Base-by-base conservation (phyloP, 768 basidiomycete species). In the Xerocomus brunneocitrinus region DNA sequence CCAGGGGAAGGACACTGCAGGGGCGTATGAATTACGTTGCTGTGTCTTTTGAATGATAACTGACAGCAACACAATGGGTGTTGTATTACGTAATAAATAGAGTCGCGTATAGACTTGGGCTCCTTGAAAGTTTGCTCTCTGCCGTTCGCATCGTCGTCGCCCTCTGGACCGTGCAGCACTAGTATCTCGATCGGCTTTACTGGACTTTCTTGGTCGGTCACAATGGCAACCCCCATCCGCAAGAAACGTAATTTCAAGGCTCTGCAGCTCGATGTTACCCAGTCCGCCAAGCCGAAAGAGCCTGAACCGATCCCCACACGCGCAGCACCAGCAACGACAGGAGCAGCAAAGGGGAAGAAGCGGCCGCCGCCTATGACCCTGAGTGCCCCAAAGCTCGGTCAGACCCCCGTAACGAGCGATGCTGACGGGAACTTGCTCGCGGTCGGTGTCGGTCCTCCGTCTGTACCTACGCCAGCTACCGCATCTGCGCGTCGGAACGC, bases 161-260 rank as follows among this genome's bases (percentile, higher is more conserved):
- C 55, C 44, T 43, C 36, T 60, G 51, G 50, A 32, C 25, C 38
- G 35, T 46, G 52, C 16, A 27, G 5, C 27, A 49, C 47, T 12
- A 36, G 8, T 19, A 27, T 50, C 47, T 44, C 45, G 46, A 35
- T 38, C 22, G 42, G 25, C 59, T 36, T 41, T 55, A 34, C 47
- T 55, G 53, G 24, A 43, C 27, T 25, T 46, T 24, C 32, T 39
- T 39, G 46, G 55, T 55, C 41, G 19, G 5, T 24, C 31, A 58
- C 47, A 28, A 78, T 78, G 76, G 69, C 74, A 36, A 79, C 80
- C 36, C 83, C 86, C 50, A 81, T 91, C 57, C 87, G 91, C 71
- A 91, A 91, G 79, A 94, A 94, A 70, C 84, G 91, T 57, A 94
- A 94, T 68, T 92, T 91, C 80, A 93, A 91, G 72, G 84, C 80